phyloP scores from a whole-genome alignment of 192 early-diverging fungal species.

The Thoreauomyces humboldtii region DNA sequence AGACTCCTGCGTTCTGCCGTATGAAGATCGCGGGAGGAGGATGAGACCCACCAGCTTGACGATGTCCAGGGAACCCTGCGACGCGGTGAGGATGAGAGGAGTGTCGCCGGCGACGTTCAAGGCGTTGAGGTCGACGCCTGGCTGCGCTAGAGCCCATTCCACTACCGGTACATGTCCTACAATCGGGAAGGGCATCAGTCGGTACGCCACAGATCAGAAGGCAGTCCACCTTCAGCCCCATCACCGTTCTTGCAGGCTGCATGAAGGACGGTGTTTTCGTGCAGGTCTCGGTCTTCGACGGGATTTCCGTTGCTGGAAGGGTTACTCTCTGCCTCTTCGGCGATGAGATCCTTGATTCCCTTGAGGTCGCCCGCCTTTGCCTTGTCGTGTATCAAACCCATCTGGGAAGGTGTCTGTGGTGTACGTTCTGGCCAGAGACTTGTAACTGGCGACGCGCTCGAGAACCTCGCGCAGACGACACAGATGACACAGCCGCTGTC shows the following conservation, averaged over 20 bases:
- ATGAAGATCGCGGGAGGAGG: too few species aligned
- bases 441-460: too few species aligned
- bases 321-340: too few species aligned
- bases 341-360: not conserved
- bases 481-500: too few species aligned
- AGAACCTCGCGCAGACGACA: too few species aligned
- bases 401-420: too few species aligned
- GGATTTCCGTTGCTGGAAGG: not conserved
- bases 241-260: conserved; percentile 32
- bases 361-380: conserved; percentile 19
- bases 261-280: conserved; percentile 46
- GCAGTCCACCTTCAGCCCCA: not conserved
- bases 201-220: not conserved
- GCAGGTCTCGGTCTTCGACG: conserved; percentile 27
- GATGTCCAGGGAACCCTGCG: conserved; percentile 27
- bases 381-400: conserved; percentile 26
- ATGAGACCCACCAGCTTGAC: conserved; percentile 35
- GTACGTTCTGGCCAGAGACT: too few species aligned
- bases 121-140: conserved; percentile 31
- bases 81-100: conserved; percentile 44
- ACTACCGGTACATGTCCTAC: conserved; percentile 20
- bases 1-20: too few species aligned
- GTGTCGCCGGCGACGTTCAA: conserved; percentile 52
- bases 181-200: not conserved
- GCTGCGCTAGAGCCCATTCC: conserved; percentile 32